Base-by-base conservation (phyloP, 441 rosid genomes). In the Euphorbia schlechtendalii region DNA sequence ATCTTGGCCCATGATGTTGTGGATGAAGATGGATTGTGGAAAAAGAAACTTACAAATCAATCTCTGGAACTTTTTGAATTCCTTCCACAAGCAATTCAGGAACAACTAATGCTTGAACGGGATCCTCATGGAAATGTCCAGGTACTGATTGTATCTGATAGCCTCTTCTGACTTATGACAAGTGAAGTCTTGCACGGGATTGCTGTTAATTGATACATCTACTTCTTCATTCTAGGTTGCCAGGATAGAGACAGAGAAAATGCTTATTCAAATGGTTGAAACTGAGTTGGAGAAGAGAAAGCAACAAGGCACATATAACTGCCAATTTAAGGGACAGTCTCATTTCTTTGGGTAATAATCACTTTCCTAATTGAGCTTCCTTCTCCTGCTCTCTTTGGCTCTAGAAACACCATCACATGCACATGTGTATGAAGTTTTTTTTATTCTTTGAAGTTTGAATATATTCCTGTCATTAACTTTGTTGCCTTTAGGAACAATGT, bases 91-190 rank as follows among this genome's bases (percentile, higher is more conserved):
- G 88, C 90, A 40, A 92, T 95, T 82, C 97, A 84, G 77, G 97
- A 95, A 76, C 98, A 95, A 71, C 74, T 95, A 83, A 81, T 95
- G 92, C 96, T 95, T 59, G 99, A 95, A 78, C 86, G 99, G 78
- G 99, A 95, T 76, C 99, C 99, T 41, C 99, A 95, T 69, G 99
- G 98, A 80, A 95, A 95, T 78, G 99, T 95, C 73, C 99, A 95
- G 97, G 99, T 89, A 73, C 40, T 25, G 79, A 52, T 68, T 20
- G 53, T 61, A 32, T 32, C 3, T 67, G 21, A 17, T 52, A 60
- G 69, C 48, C 71, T 56, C 49, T 20, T 63, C 54, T 34, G 13
- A 67, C 63, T 74, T 60, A 59, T 41, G 38, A 6, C 56, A 15
- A 1, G 22, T 56, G 10, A 14, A 56, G 32, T 53, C 55, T 24